Percentiles rank a stretch among this genome's conserved stretches.
Evolutionary conservation across 371 early-diverging fungal species (phyloP).

Genomic region (Astathelohania contejeani): DNA sequence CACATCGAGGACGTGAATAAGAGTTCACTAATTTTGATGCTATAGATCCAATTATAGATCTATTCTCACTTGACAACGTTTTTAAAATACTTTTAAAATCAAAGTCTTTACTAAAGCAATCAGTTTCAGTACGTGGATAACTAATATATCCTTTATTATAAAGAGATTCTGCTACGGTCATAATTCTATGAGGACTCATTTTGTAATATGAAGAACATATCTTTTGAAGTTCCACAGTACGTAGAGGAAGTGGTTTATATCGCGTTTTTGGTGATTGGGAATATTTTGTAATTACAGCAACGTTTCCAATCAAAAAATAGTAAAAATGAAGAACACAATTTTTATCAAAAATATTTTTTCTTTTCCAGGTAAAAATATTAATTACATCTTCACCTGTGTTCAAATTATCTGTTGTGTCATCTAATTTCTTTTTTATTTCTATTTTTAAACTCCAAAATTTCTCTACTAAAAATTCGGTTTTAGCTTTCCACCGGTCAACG

Average conservation of each 20-base stretch:
- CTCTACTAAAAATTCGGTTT: constrained; percentile 69
- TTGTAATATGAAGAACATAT: constrained; percentile 58
- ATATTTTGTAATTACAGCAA: constrained; percentile 8
- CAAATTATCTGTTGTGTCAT: constrained; percentile 1
- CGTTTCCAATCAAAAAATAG: constrained; percentile 3
- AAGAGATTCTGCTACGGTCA: constrained; percentile 62
- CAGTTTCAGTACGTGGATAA: constrained; percentile 98
- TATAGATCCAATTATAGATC: constrained; percentile 34
- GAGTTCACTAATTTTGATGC: constrained; percentile 9
- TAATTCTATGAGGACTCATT: constrained; percentile 63
- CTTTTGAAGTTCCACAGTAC: constrained; percentile 83
- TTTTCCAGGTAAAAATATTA: constrained; percentile 42
- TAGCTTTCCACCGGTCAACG: constrained; percentile 66
- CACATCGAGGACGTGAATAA: constrained; percentile 59
- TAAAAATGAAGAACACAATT: constrained; percentile 43
- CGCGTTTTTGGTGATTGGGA: constrained; percentile 9
- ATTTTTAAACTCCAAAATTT: constrained; percentile 71
- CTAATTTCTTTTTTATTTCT: constrained; percentile 49
- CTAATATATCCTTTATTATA: constrained; percentile 72
- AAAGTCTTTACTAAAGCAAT: constrained; percentile 65
- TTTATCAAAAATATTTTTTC: constrained; percentile 50
- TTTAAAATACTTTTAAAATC: constrained; percentile 54
- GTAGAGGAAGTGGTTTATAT: constrained; percentile 68
- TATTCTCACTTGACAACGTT: constrained; percentile 28
- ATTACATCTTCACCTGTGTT: too few relatives aligned